These are phyloP conservation scores for Aspergillus cavernicola DNA, from an alignment of 495 filamentous ascomycete genomes.

Conservation along the genomic window DNA sequence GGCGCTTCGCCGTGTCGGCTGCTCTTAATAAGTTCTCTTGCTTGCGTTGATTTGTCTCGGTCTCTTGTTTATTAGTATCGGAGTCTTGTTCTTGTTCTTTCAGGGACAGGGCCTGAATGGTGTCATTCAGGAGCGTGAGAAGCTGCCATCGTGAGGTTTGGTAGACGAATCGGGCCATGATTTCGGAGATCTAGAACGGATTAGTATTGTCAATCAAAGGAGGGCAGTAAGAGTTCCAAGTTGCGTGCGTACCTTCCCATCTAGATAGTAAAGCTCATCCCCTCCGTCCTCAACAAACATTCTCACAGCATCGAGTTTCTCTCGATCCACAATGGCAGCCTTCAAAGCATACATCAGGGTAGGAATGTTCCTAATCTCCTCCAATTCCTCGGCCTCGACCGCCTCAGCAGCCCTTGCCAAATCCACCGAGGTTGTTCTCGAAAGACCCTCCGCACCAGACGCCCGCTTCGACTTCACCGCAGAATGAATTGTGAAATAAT, in stretches of 20 bases:
- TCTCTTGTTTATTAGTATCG: conserved; percentile 25
- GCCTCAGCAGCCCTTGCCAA: conserved; percentile 29
- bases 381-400: conserved; percentile 36
- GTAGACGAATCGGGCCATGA: conserved; percentile 85
- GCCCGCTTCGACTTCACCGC: conserved; percentile 34
- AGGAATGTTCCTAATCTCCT: conserved; percentile 63
- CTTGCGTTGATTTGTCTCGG: conserved; percentile 32
- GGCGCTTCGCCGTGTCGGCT: conserved; percentile 26
- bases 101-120: conserved; percentile 47
- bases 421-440: conserved; percentile 28
- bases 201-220: conserved; percentile 4
- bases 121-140: conserved; percentile 59
- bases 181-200: conserved; percentile 60
- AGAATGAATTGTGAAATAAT: conserved; percentile 83
- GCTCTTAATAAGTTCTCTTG: conserved; percentile 41
- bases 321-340: conserved; percentile 73
- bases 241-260: conserved; percentile 48
- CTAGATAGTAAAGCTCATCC: conserved; percentile 75
- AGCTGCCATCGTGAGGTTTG: conserved; percentile 81
- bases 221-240: conserved; percentile 4
- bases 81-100: conserved; percentile 14
- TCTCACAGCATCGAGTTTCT: conserved; percentile 78
- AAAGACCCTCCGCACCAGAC: conserved; percentile 30
- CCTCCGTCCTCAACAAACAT: conserved; percentile 76
- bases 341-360: conserved; percentile 62